Percentiles rank a stretch among this genome's conserved stretches.
Conservation (phyloP, 345 rosid genomes). For the Sonneratia caseolaris region DNA sequence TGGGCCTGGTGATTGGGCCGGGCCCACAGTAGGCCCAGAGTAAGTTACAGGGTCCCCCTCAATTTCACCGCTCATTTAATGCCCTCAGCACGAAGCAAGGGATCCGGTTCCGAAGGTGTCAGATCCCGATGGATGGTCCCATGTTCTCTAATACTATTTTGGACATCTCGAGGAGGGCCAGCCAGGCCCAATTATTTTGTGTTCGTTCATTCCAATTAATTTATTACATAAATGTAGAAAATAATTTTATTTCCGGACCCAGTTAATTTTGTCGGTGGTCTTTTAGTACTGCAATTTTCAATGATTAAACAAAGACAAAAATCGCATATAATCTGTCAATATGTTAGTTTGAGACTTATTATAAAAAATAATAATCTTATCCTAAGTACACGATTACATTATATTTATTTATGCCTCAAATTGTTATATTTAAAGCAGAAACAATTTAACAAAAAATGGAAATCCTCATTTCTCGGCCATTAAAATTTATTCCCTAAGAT, state of each 20-base stretch:
- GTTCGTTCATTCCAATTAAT: not conserved
- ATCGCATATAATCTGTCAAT: not conserved
- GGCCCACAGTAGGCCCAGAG: not conserved
- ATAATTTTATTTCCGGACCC: conserved; percentile 2
- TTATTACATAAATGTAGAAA: no score
- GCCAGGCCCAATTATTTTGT: not conserved
- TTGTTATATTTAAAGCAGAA: no score
- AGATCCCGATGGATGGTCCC: conserved; percentile 4
- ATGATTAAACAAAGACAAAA: not conserved
- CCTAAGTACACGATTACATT: no score
- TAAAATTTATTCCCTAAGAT: no score
- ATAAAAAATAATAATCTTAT: no score
- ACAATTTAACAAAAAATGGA: no score
- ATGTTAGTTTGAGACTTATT: no score
- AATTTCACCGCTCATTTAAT: not conserved
- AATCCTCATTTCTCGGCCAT: no score
- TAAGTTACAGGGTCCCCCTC: no score
- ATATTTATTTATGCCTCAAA: no score
- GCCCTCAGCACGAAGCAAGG: not conserved
- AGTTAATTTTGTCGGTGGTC: conserved; percentile 10
- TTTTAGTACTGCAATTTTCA: not conserved
- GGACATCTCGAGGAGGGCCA: conserved; percentile 6
- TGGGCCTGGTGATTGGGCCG: not conserved
- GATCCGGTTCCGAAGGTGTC: not conserved
- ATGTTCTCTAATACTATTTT: not conserved